Conservation (phyloP, 2,329 filamentous ascomycete species). For the Talaromyces marneffei region DNA sequence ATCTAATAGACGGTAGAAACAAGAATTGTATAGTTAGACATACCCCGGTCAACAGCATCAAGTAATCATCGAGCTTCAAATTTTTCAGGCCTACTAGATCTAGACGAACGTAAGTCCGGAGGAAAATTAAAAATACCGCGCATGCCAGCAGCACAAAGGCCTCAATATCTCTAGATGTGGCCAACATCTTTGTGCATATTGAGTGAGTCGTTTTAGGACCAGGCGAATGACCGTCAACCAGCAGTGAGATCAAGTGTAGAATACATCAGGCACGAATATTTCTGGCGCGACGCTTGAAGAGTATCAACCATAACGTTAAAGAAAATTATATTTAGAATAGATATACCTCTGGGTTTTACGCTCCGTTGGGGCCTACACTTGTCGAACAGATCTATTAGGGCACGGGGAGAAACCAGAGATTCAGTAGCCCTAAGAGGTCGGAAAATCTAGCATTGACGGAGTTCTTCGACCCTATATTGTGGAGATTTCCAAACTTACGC, state of each 20-base stretch:
- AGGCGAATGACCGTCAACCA: background rate
- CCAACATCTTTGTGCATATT: background rate
- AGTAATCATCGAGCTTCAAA: constrained; percentile 51
- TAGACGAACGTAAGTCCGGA: constrained; percentile 47
- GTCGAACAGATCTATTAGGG: background rate
- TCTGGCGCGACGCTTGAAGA: background rate
- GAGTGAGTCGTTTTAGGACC: background rate
- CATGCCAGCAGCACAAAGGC: constrained; percentile 47
- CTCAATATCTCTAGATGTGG: constrained; percentile 25
- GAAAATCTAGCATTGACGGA: background rate
- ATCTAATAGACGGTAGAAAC: too few species aligned
- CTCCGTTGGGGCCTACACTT: background rate
- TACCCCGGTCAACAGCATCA: constrained; percentile 50
- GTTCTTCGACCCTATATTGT: background rate
- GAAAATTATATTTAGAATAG: background rate
- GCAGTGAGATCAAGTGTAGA: background rate
- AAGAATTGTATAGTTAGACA: constrained; percentile 18
- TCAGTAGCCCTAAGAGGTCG: background rate
- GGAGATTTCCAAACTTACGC: background rate
- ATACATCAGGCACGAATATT: background rate
- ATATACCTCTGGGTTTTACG: background rate
- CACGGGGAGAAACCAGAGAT: background rate
- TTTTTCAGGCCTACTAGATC: constrained; percentile 39
- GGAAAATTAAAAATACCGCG: constrained; percentile 42
- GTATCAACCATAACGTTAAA: background rate